A percentile compares a stretch with the other conserved stretches of the same genome.
phyloP scores from a whole-genome alignment of 495 filamentous ascomycete genomes.

The Neurospora hispaniola region DNA sequence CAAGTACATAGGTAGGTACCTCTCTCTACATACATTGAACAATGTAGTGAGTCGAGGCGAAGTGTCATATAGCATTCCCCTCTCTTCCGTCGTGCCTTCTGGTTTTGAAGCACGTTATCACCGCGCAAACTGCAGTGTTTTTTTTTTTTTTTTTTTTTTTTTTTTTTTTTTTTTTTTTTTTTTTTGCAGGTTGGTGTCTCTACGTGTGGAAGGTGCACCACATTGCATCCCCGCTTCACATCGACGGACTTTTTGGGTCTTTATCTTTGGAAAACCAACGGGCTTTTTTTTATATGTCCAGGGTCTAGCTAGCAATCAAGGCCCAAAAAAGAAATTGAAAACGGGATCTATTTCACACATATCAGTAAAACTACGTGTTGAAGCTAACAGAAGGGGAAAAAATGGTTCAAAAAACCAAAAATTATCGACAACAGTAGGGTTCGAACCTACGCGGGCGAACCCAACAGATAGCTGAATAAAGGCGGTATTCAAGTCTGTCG shows the following conservation, averaged over 20 bases:
- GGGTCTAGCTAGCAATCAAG: neutral
- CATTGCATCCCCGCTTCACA: neutral
- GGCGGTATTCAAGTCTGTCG: slow-evolving; percentile 20
- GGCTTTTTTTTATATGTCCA: neutral
- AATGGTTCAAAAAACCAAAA: slow-evolving; percentile 1
- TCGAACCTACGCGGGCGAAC: slow-evolving; percentile 23
- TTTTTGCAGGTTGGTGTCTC: no score
- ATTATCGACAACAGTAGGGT: slow-evolving; percentile 13
- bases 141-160: no score
- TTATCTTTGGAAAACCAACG: neutral
- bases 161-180: no score
- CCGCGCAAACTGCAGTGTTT: no score
- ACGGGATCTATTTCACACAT: neutral
- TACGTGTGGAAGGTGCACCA: neutral
- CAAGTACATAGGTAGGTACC: no score
- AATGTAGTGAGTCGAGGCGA: neutral
- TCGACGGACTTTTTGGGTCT: neutral
- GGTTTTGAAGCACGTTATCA: no score
- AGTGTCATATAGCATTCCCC: neutral
- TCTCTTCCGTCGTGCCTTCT: neutral
- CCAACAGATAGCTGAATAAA: slow-evolving; percentile 18
- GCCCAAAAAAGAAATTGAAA: neutral
- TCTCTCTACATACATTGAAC: neutral
- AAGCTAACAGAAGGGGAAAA: neutral
- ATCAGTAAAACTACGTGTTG: neutral